A percentile compares a stretch with the other conserved stretches of the same genome.
phyloP scores from a whole-genome alignment of 129 eudicot species.

The Centella asiatica region DNA sequence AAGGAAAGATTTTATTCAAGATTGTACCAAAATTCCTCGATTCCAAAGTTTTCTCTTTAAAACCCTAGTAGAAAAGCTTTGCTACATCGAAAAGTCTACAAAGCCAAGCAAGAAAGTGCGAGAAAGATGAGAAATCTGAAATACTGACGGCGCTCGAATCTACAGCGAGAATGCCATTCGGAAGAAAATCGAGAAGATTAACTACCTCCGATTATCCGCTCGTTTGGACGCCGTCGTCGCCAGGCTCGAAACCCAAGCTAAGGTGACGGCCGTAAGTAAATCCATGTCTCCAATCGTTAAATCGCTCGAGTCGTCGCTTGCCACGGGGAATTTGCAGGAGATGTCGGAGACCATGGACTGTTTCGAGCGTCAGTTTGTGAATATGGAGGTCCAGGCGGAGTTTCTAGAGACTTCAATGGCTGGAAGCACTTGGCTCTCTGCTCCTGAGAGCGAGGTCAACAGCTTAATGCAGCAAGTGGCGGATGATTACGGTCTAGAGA shows the following conservation, averaged over 20 bases:
- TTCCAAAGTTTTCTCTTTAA: too few species aligned
- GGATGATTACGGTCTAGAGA: constrained; percentile 88
- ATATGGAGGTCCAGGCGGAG: constrained; percentile 94
- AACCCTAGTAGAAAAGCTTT: too few species aligned
- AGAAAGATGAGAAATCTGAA: constrained; percentile 83
- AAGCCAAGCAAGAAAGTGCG: constrained; percentile 79
- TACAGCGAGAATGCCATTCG: constrained; percentile 94
- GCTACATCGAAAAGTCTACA: constrained; percentile 73
- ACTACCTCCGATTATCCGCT: constrained; percentile 71
- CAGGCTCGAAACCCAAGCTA: constrained; percentile 79
- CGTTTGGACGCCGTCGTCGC: constrained; percentile 89
- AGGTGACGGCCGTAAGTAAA: constrained; percentile 64
- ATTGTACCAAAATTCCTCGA: too few species aligned
- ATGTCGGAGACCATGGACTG: constrained; percentile 89
- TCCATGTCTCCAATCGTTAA: constrained; percentile 73
- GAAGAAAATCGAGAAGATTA: constrained; percentile 89
- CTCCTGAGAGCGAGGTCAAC: constrained; percentile 86
- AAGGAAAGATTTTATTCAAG: too few species aligned
- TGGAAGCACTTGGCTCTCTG: constrained; percentile 75
- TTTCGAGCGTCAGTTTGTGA: constrained; percentile 81
- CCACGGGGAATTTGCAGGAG: constrained; percentile 77
- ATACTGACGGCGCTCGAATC: constrained; percentile 86
- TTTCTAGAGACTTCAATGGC: constrained; percentile 95
- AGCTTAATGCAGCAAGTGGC: constrained; percentile 97
- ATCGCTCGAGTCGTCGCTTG: constrained; percentile 63